These are phyloP conservation scores for Aspergillus awamori DNA, from an alignment of 2,329 filamentous ascomycete genomes.

Conservation along the genomic window DNA sequence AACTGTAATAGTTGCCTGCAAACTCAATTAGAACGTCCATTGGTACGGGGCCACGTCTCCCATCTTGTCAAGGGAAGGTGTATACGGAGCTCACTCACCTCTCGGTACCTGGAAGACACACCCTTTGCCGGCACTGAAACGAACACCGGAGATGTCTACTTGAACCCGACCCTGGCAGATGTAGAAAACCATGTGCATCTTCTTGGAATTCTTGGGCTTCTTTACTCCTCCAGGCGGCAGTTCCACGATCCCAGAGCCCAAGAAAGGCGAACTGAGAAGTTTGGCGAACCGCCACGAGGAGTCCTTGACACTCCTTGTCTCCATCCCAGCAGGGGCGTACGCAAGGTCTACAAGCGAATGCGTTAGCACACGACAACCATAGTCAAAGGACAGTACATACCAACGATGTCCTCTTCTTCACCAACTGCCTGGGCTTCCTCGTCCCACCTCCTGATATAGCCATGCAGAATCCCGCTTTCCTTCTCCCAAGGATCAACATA, in stretches of 20 bases:
- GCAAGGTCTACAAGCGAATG: constrained; percentile 55
- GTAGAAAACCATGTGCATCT: constrained; percentile 98
- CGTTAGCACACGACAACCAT: neutral
- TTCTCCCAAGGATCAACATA: constrained; percentile 49
- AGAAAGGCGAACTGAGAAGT: constrained; percentile 79
- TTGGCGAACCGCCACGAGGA: constrained; percentile 87
- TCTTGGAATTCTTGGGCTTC: constrained; percentile 85
- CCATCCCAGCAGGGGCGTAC: constrained; percentile 60
- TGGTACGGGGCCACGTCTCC: neutral
- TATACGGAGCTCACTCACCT: constrained; percentile 63
- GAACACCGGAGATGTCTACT: constrained; percentile 63
- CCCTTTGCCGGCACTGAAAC: constrained; percentile 81
- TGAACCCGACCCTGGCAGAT: constrained; percentile 80
- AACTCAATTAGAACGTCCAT: neutral
- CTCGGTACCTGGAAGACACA: constrained; percentile 93
- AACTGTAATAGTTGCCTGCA: constrained; percentile 89
- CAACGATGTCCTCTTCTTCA: constrained; percentile 46
- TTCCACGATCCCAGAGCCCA: constrained; percentile 88
- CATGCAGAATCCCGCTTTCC: constrained; percentile 47
- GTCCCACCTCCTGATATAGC: constrained; percentile 50
- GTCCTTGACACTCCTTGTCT: constrained; percentile 60
- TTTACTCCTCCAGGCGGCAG: constrained; percentile 82
- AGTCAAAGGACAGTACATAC: constrained; percentile 26
- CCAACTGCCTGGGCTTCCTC: constrained; percentile 39
- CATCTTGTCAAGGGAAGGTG: neutral